These are phyloP conservation scores for Yarrowia sp. DNA, from an alignment of 805 yeast genomes.

Conservation along the genomic window DNA sequence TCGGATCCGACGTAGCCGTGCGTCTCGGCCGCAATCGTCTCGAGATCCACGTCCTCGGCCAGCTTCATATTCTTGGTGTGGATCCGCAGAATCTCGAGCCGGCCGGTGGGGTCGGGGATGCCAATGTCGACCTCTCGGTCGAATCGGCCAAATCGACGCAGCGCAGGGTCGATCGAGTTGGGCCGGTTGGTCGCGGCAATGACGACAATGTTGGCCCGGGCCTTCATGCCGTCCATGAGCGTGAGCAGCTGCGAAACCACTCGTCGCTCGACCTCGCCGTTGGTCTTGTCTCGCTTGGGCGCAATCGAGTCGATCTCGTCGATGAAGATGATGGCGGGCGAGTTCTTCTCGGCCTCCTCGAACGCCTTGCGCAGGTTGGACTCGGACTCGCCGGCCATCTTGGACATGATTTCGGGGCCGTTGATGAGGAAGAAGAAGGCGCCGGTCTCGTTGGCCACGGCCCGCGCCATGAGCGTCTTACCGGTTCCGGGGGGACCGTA, in stretches of 20 bases:
- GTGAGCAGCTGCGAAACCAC: slow-evolving; percentile 97
- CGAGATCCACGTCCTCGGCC: slow-evolving; percentile 91
- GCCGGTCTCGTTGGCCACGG: slow-evolving; percentile 99
- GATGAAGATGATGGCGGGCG: slow-evolving; percentile 95
- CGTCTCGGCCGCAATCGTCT: slow-evolving; percentile 93
- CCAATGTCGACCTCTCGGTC: slow-evolving; percentile 89
- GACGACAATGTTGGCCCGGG: slow-evolving; percentile 96
- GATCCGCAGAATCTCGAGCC: slow-evolving; percentile 91
- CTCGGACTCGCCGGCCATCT: slow-evolving; percentile 99
- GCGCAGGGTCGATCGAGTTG: slow-evolving; percentile 79
- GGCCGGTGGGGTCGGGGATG: slow-evolving; percentile 81
- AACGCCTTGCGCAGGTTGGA: slow-evolving; percentile 95
- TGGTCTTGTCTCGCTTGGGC: slow-evolving; percentile 99
- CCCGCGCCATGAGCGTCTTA: slow-evolving; percentile 98
- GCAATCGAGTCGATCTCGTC: slow-evolving; percentile 99
- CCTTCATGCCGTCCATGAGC: slow-evolving; percentile 99
- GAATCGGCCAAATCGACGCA: slow-evolving; percentile 83
- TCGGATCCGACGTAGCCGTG: slow-evolving; percentile 99
- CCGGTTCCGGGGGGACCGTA: slow-evolving; percentile 99
- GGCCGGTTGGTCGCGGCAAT: slow-evolving; percentile 96
- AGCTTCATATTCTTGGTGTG: slow-evolving; percentile 99
- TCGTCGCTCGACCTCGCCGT: slow-evolving; percentile 99
- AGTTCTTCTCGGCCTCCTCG: slow-evolving; percentile 98
- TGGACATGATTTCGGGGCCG: slow-evolving; percentile 99
- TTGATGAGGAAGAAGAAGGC: slow-evolving; percentile 97